Evolutionary conservation across 2,329 filamentous ascomycete genomes (phyloP).

Genomic region (Fusarium siculi): DNA sequence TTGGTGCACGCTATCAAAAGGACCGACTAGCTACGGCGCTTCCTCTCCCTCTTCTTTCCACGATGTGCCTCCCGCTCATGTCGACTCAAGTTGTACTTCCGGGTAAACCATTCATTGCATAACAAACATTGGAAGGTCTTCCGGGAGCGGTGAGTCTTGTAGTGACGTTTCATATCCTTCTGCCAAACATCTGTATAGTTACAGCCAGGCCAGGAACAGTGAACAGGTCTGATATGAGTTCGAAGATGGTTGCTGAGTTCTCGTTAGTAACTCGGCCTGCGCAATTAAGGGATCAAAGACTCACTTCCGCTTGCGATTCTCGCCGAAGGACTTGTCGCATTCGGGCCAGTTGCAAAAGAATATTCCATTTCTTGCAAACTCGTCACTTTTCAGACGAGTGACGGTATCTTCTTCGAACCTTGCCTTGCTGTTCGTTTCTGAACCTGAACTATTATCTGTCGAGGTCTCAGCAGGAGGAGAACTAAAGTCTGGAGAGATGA

Average conservation of each 20-base stretch:
- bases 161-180: slow-evolving; percentile 33
- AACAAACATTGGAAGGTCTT: slow-evolving; percentile 6
- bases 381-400: slow-evolving; percentile 24
- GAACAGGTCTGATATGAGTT: slow-evolving; percentile 30
- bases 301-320: slow-evolving; percentile 27
- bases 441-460: background rate
- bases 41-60: slow-evolving; percentile 13
- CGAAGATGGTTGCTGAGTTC: slow-evolving; percentile 35
- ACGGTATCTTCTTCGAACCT: slow-evolving; percentile 21
- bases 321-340: slow-evolving; percentile 10
- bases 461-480: background rate
- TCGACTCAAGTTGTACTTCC: slow-evolving; percentile 11
- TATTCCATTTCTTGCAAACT: slow-evolving; percentile 24
- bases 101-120: slow-evolving; percentile 15
- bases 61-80: slow-evolving; percentile 19
- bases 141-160: slow-evolving; percentile 8
- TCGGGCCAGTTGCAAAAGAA: slow-evolving; percentile 18
- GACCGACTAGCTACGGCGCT: background rate
- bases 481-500: background rate
- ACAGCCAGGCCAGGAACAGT: slow-evolving; percentile 24
- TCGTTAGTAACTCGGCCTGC: background rate
- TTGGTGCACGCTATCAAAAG: background rate
- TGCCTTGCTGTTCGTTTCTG: background rate
- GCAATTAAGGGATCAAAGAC: background rate
- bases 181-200: background rate